A percentile compares a stretch with the other conserved stretches of the same genome.
Evolutionary conservation across 2,329 filamentous ascomycete genomes (phyloP).

Genomic region (Zalaria obscura): DNA sequence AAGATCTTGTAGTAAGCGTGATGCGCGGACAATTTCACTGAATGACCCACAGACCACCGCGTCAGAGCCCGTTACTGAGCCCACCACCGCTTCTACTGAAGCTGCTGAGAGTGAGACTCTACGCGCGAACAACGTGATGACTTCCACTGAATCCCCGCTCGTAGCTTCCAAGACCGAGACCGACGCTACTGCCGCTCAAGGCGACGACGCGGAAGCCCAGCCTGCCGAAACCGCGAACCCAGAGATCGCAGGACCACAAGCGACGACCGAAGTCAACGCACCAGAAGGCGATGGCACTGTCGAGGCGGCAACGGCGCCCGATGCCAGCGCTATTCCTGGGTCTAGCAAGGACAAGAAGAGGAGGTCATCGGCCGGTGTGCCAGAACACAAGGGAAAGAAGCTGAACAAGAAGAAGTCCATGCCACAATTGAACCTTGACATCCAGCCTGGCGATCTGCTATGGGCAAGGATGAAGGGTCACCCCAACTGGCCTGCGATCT

Average conservation of each 20-base stretch:
- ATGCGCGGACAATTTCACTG: neutral
- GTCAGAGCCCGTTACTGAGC: constrained; percentile 3
- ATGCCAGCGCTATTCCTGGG: constrained; percentile 8
- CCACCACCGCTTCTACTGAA: constrained; percentile 1
- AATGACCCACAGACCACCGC: constrained; percentile 2
- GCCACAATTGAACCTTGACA: constrained; percentile 53
- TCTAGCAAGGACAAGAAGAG: constrained; percentile 20
- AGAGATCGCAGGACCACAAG: constrained; percentile 6
- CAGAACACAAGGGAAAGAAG: constrained; percentile 63
- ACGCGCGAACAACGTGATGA: too few species aligned
- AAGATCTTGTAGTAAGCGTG: neutral
- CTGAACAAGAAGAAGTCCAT: constrained; percentile 75
- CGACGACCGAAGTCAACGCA: constrained; percentile 8
- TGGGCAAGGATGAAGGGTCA: constrained; percentile 90
- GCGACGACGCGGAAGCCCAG: neutral
- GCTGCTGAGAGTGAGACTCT: neutral
- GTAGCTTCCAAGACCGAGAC: neutral
- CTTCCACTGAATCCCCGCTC: neutral
- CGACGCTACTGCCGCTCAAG: neutral
- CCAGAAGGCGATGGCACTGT: constrained; percentile 7
- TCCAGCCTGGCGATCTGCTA: constrained; percentile 81
- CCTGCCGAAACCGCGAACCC: constrained; percentile 1
- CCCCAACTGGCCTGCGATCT: constrained; percentile 84
- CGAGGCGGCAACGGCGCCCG: constrained; percentile 4
- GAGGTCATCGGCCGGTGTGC: constrained; percentile 49